These are phyloP conservation scores for Pseudogymnoascus sp. DNA, from an alignment of 2,329 filamentous ascomycete species.

Conservation along the genomic window DNA sequence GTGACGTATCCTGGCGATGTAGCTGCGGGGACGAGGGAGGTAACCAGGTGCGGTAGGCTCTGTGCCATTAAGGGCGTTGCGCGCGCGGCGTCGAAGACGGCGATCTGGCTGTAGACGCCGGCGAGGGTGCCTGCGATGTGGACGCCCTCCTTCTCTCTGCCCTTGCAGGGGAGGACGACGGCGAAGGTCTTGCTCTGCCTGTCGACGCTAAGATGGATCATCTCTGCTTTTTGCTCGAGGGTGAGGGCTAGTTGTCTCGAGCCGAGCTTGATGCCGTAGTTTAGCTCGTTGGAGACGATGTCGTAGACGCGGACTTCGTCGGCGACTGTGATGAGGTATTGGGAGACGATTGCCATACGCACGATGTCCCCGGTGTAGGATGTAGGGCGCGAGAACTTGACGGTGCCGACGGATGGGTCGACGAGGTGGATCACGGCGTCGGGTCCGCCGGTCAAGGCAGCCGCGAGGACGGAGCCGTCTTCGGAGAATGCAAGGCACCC, in stretches of 20 bases:
- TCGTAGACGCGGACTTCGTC: slow-evolving; percentile 72
- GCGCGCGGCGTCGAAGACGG: slow-evolving; percentile 57
- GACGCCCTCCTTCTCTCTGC: slow-evolving; percentile 23
- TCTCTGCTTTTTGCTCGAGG: slow-evolving; percentile 32
- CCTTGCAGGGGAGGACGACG: slow-evolving; percentile 42
- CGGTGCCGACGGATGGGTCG: slow-evolving; percentile 58
- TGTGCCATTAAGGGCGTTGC: slow-evolving; percentile 51
- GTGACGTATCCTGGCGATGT: slow-evolving; percentile 64
- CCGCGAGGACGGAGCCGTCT: slow-evolving; percentile 76
- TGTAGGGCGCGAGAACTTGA: slow-evolving; percentile 59
- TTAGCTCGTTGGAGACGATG: slow-evolving; percentile 67
- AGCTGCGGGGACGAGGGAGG: slow-evolving; percentile 56
- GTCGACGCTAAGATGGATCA: slow-evolving; percentile 66
- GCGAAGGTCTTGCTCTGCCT: slow-evolving; percentile 56
- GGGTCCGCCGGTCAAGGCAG: slow-evolving; percentile 47
- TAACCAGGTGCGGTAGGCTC: slow-evolving; percentile 48
- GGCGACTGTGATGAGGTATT: slow-evolving; percentile 67
- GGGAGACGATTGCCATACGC: slow-evolving; percentile 62
- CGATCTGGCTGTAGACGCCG: slow-evolving; percentile 38
- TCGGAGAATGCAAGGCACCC: slow-evolving; percentile 71
- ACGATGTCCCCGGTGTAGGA: slow-evolving; percentile 58
- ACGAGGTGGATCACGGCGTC: slow-evolving; percentile 65
- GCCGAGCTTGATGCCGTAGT: slow-evolving; percentile 54
- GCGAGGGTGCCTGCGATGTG: slow-evolving; percentile 43
- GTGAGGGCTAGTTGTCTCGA: slow-evolving; percentile 30